Evolutionary conservation across 495 filamentous ascomycete genomes (phyloP), one percentile per base, ranked within the genome.

Genomic region (Thermochaetoides thermophila): DNA sequence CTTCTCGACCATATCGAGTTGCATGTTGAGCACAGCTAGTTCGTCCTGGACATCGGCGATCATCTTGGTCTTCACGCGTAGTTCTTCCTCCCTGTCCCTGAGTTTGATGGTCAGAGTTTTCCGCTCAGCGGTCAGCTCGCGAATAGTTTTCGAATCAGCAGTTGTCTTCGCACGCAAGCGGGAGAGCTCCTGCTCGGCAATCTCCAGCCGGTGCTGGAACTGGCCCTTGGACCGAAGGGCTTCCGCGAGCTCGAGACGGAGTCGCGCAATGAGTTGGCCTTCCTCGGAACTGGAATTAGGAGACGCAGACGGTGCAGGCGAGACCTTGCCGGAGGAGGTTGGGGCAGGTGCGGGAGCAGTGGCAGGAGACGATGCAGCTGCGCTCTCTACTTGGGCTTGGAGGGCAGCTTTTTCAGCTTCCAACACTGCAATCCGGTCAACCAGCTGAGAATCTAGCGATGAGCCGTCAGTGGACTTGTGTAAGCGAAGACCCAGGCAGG

Each of bases 1-100:
- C 50, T 84, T 68, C 48, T 87, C 81, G 7, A 77, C 72, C 65
- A 93, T 74, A 46, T 93, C 84, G 3, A 94, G 66, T 55, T 95
- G 79, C 40, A 95, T 69, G 38, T 82, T 84, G 29, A 92, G 56
- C 2, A 82, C 74, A 24, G 86, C 69, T 42, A 89, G 71, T 48
- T 96, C 87, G 55, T 94, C 86, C 55, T 95, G 87, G 37, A 91
- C 75, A 45, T 85, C 74, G 71, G 83, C 78, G 2, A 93, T 58
- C 38, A 91, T 57, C 50, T 82, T 82, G 7, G 69, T 74, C 59
- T 96, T 96, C 15, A 68, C 82, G 37, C 62, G 68, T 12, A 92
- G 53, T 62, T 96, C 87, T 38, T 91, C 84, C 37, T 92, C 82
- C 12, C 80, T 62, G 51, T 94, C 87, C 27, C 66, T 76, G 12